These are phyloP conservation scores for Sporothrix inflata DNA, from an alignment of 2,329 filamentous ascomycete genomes.

Conservation along the genomic window DNA sequence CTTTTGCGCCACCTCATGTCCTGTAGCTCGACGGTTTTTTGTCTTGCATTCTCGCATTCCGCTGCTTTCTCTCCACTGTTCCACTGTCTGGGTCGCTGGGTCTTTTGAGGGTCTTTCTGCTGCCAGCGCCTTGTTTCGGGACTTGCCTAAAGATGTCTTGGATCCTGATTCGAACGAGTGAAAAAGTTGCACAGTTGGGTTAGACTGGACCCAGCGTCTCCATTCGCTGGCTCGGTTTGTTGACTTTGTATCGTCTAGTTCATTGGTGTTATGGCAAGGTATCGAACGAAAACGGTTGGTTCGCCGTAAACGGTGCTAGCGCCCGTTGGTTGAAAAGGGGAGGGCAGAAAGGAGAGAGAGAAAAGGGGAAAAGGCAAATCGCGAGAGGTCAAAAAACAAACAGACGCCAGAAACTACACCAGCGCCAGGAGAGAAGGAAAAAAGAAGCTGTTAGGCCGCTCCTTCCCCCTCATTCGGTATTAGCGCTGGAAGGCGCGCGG, in stretches of 20 bases:
- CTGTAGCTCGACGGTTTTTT: slow-evolving; percentile 14
- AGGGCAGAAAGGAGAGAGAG: not conserved
- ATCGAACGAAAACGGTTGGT: slow-evolving; percentile 21
- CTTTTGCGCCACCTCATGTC: slow-evolving; percentile 5
- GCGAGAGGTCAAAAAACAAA: not conserved
- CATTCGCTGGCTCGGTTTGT: not conserved
- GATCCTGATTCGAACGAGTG: not conserved
- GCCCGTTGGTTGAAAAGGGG: not conserved
- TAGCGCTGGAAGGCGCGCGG: slow-evolving; percentile 17
- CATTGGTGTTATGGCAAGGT: too few species aligned
- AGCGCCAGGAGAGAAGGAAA: slow-evolving; percentile 1
- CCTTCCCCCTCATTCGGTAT: not conserved
- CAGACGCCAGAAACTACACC: not conserved
- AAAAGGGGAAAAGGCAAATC: slow-evolving; percentile 1
- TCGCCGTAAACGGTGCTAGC: slow-evolving; percentile 7
- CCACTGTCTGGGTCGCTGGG: not conserved
- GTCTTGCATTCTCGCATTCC: not conserved
- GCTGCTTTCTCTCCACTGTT: not conserved
- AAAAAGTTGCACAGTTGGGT: not conserved
- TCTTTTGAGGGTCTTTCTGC: not conserved
- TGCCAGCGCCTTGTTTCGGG: not conserved
- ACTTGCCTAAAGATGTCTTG: slow-evolving; percentile 11
- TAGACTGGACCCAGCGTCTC: not conserved
- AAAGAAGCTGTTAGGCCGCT: not conserved
- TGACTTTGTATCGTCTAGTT: not conserved